Percentiles rank a stretch among this genome's conserved stretches.
Evolutionary conservation across 2,329 filamentous ascomycete species (phyloP).

Genomic region (Penicillium sp.): DNA sequence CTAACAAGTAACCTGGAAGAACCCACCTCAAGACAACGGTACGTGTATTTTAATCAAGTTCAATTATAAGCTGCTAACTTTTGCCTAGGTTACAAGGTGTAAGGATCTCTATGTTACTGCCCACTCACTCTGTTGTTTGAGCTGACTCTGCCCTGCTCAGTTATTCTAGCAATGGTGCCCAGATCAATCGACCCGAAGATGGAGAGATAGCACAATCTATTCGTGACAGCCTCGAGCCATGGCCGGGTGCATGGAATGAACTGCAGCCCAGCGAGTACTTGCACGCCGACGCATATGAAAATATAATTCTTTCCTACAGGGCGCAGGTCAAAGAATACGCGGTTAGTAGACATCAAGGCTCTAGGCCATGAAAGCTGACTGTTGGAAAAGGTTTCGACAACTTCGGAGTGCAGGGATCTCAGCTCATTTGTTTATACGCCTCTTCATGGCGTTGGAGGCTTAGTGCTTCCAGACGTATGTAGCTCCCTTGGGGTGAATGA

Average conservation of each 20-base stretch:
- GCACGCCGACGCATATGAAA: conserved; percentile 28
- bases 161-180: conserved; percentile 65
- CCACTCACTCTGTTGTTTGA: neutral
- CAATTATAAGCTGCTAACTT: conserved; percentile 11
- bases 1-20: conserved; percentile 35
- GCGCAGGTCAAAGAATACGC: conserved; percentile 32
- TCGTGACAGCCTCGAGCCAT: conserved; percentile 55
- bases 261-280: conserved; percentile 46
- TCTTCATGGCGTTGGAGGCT: conserved; percentile 42
- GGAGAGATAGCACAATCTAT: conserved; percentile 60
- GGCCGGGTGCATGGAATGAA: conserved; percentile 45
- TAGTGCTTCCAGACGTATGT: conserved; percentile 36
- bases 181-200: conserved; percentile 66
- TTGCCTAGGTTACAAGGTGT: conserved; percentile 60
- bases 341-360: conserved; percentile 16
- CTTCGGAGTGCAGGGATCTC: conserved; percentile 26
- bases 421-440: conserved; percentile 46
- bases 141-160: conserved; percentile 30
- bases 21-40: conserved; percentile 64
- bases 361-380: neutral
- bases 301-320: conserved; percentile 31
- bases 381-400: conserved; percentile 33
- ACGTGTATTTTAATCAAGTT: conserved; percentile 1
- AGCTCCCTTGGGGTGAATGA: conserved; percentile 33
- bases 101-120: conserved; percentile 6